Evolutionary conservation across 306 rosid genomes (phyloP).

Genomic region (Vigna angularis): DNA sequence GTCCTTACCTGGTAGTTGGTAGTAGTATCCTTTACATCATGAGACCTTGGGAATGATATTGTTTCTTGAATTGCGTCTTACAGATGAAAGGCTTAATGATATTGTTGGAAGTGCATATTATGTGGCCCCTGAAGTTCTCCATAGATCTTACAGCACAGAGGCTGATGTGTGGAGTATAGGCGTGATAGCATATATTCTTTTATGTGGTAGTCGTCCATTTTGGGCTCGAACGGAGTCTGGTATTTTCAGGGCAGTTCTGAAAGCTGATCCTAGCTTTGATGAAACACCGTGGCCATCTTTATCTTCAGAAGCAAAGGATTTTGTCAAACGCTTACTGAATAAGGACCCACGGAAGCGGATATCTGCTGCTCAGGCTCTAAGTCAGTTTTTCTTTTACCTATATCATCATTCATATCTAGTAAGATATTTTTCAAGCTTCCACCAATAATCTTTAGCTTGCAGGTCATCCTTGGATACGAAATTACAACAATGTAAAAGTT

Average conservation of each 20-base stretch:
- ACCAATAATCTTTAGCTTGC: slow-evolving; percentile 51
- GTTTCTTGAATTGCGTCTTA: slow-evolving; percentile 37
- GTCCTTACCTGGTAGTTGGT: slow-evolving; percentile 43
- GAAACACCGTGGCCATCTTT: slow-evolving; percentile 96
- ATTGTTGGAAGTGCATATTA: slow-evolving; percentile 99
- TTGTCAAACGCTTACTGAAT: slow-evolving; percentile 85
- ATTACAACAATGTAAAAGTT: slow-evolving; percentile 68
- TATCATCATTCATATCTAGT: slow-evolving; percentile 31
- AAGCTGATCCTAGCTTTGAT: slow-evolving; percentile 94
- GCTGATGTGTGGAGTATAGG: slow-evolving; percentile 99
- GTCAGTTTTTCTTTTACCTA: slow-evolving; percentile 59
- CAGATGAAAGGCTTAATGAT: slow-evolving; percentile 98
- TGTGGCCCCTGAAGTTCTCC: slow-evolving; percentile 99
- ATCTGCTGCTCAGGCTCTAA: slow-evolving; percentile 94
- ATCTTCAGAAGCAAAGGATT: slow-evolving; percentile 89
- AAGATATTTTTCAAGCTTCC: slow-evolving; percentile 34
- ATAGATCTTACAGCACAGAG: slow-evolving; percentile 89
- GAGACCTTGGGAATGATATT: slow-evolving; percentile 37
- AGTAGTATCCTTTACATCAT: slow-evolving; percentile 29
- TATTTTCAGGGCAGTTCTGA: slow-evolving; percentile 91
- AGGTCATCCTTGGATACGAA: slow-evolving; percentile 98
- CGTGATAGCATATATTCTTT: slow-evolving; percentile 94
- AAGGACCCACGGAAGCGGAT: slow-evolving; percentile 96
- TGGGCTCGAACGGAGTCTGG: slow-evolving; percentile 99
- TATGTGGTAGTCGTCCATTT: slow-evolving; percentile 99